Percentiles rank a stretch among this genome's conserved stretches.
phyloP scores from a whole-genome alignment of 2,329 filamentous ascomycete species.

The Colletotrichum godetiae region DNA sequence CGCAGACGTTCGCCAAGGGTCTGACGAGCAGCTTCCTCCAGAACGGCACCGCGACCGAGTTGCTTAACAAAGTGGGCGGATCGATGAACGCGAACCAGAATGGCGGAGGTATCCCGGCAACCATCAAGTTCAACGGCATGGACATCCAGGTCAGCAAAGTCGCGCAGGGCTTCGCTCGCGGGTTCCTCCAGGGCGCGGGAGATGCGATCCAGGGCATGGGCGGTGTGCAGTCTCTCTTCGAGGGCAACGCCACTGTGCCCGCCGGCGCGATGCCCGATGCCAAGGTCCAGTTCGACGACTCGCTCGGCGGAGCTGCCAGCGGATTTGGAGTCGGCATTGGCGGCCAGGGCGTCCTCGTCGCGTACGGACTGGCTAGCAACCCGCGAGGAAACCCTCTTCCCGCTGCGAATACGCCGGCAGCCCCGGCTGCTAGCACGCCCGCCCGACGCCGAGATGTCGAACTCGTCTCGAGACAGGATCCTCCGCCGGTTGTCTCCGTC shows the following conservation, averaged over 20 bases:
- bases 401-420: neutral
- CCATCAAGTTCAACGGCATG: slow-evolving; percentile 33
- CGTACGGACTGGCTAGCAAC: slow-evolving; percentile 43
- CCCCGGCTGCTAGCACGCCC: neutral
- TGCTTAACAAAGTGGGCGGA: slow-evolving; percentile 33
- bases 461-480: slow-evolving; percentile 20
- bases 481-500: slow-evolving; percentile 27
- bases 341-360: slow-evolving; percentile 45
- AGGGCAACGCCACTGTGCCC: slow-evolving; percentile 41
- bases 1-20: slow-evolving; percentile 41
- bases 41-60: slow-evolving; percentile 45
- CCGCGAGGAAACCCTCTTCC: slow-evolving; percentile 15
- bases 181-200: slow-evolving; percentile 47
- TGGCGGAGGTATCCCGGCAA: slow-evolving; percentile 33
- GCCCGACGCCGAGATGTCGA: slow-evolving; percentile 5
- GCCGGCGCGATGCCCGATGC: slow-evolving; percentile 36
- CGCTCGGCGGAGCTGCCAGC: slow-evolving; percentile 46
- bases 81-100: slow-evolving; percentile 1
- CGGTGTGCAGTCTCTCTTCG: slow-evolving; percentile 45
- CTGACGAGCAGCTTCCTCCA: slow-evolving; percentile 45
- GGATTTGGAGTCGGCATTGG: slow-evolving; percentile 50
- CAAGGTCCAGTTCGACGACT: slow-evolving; percentile 47
- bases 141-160: slow-evolving; percentile 41
- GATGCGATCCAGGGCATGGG: slow-evolving; percentile 47
- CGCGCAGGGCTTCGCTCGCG: slow-evolving; percentile 48